Conservation (phyloP, 441 rosid genomes). For the Mallotus japonicus region DNA sequence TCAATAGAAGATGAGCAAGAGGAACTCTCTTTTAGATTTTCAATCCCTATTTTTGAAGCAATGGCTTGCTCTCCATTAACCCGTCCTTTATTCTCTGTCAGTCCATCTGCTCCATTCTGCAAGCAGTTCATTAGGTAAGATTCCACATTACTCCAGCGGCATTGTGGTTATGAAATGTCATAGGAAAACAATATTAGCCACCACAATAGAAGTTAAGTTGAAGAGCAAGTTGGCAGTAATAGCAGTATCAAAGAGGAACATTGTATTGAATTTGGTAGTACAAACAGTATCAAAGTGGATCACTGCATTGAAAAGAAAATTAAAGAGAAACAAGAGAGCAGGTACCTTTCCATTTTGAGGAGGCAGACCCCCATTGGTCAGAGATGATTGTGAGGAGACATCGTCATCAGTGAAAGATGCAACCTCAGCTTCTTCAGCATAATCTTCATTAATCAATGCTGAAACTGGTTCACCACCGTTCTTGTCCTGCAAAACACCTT, state of each 20-base stretch:
- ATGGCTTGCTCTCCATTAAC: conserved; percentile 24
- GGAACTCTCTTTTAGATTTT: conserved; percentile 32
- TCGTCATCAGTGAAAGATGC: conserved; percentile 75
- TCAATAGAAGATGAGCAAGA: conserved; percentile 50
- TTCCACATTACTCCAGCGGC: background rate
- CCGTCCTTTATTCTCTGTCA: conserved; percentile 18
- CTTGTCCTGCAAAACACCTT: conserved; percentile 39
- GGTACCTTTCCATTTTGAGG: conserved; percentile 50
- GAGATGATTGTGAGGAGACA: conserved; percentile 75
- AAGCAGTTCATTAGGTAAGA: conserved; percentile 16
- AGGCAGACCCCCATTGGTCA: conserved; percentile 46
- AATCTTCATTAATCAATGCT: conserved; percentile 70
- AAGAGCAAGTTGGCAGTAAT: background rate
- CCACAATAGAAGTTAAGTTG: background rate
- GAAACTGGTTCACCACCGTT: conserved; percentile 65
- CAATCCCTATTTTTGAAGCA: conserved; percentile 30
- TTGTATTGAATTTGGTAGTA: background rate
- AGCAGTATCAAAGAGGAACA: too few relatives aligned
- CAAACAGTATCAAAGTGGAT: conserved; percentile 4
- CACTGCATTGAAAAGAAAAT: conserved; percentile 9
- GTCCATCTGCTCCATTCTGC: conserved; percentile 42
- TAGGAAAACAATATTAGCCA: background rate
- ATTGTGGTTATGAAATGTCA: background rate
- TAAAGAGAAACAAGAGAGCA: conserved; percentile 9
- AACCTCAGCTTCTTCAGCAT: conserved; percentile 77